Evolutionary conservation across 108 stramenopile genomes (phyloP).

Genomic region (Skeletonema menzelii): DNA sequence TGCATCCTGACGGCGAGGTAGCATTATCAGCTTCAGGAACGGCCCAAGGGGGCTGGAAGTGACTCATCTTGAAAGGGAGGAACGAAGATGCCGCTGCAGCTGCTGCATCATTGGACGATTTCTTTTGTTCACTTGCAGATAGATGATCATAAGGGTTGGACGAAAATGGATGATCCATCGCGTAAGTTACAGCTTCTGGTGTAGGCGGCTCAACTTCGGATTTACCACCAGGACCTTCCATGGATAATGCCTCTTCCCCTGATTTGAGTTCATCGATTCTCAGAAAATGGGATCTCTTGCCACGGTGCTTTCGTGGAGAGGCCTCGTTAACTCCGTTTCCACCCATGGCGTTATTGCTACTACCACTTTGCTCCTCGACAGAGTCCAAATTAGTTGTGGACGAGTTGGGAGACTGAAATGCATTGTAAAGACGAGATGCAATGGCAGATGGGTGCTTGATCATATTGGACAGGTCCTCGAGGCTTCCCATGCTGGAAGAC

Average conservation of each 20-base stretch:
- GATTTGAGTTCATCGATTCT: neutral
- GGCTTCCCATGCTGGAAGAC: conserved; percentile 22
- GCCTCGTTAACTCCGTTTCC: neutral
- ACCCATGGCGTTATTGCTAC: neutral
- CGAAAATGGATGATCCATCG: conserved; percentile 34
- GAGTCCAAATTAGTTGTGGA: neutral
- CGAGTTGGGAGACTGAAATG: conserved; percentile 13
- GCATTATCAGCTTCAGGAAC: conserved; percentile 31
- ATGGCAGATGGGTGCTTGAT: conserved; percentile 16
- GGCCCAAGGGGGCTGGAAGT: neutral
- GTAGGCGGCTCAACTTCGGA: neutral
- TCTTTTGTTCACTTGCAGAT: neutral
- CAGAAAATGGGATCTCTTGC: conserved; percentile 40
- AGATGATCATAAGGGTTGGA: conserved; percentile 64
- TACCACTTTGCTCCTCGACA: neutral
- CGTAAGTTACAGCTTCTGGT: conserved; percentile 12
- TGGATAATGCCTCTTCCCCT: neutral
- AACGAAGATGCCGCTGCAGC: neutral
- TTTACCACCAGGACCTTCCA: neutral
- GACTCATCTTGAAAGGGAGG: conserved; percentile 1
- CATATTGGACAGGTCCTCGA: conserved; percentile 31
- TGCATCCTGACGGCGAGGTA: conserved; percentile 59
- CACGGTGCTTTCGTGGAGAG: conserved; percentile 15
- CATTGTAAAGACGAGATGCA: conserved; percentile 26
- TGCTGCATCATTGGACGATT: conserved; percentile 1